These are phyloP conservation scores for Pisolithus marmoratus DNA, from an alignment of 768 basidiomycete species.

Conservation along the genomic window DNA sequence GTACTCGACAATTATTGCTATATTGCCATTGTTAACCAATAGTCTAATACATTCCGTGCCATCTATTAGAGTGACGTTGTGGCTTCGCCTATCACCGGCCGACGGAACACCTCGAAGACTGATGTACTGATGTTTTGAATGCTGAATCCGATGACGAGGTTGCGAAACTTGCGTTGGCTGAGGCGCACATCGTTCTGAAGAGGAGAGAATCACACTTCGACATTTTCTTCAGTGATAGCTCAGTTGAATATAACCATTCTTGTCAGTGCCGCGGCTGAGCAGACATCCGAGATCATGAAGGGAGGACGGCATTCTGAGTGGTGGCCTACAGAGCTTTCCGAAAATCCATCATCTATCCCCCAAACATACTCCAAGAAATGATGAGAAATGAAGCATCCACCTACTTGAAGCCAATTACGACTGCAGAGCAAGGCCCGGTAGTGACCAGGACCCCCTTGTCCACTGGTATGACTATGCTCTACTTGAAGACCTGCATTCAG, in stretches of 20 bases:
- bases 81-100: constrained; percentile 78
- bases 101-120: constrained; percentile 81
- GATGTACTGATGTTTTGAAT: constrained; percentile 64
- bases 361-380: constrained; percentile 66
- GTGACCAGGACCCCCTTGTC: too few relatives aligned
- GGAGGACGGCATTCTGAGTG: too few relatives aligned
- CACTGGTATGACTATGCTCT: too few relatives aligned
- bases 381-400: constrained; percentile 16
- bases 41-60: constrained; percentile 16
- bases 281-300: too few relatives aligned
- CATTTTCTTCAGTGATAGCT: constrained; percentile 42
- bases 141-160: constrained; percentile 77
- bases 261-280: constrained; percentile 70
- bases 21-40: constrained; percentile 11
- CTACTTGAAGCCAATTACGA: constrained; percentile 33
- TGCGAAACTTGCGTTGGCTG: constrained; percentile 91
- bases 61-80: constrained; percentile 80
- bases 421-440: constrained; percentile 37
- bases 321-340: too few relatives aligned
- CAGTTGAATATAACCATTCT: constrained; percentile 80
- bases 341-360: too few relatives aligned
- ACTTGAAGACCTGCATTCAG: too few relatives aligned
- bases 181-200: constrained; percentile 90
- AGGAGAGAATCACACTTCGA: too few relatives aligned
- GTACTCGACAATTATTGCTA: constrained; percentile 59